Evolutionary conservation across 768 basidiomycete species (phyloP), one percentile per base, ranked within the genome.

Genomic region (Lactarius pseudohatsudake): DNA sequence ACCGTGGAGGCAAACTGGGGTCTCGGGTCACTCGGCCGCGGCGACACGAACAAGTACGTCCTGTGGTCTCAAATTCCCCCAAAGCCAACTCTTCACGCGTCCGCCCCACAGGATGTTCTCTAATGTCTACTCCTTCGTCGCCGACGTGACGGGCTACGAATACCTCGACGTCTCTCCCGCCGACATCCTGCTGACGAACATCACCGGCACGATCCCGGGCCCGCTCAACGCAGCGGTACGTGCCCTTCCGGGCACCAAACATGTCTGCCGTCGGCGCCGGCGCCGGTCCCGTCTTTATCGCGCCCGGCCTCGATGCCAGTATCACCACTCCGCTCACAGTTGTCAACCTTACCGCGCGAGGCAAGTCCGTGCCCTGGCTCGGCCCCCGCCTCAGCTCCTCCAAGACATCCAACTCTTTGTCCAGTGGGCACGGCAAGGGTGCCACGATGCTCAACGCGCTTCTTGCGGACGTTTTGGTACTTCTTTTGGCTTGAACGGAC

Each of bases 1-100:
- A 85, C 86, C 22, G 79, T 86, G 36, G 73, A 87, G 75, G 79
- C 80, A 40, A 89, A 88, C 76, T 88, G 87, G 87, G 75, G 76
- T 7, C 82, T 89, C 38, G 81, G 81, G 53, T 84, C 83, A 10
- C 83, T 88, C 28, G 87, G 87, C 22, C 81, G 86, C 47, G 77
- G 78, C 41, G 85, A 87, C 70, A 82, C 81, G 55, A 85, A 86
- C 75, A 76, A 78, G 77, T 81, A 70, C 9, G 61, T 72, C 64
- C 36, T 56, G 57, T 5, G 13, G 11, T 15, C 13, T 15, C 20
- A 7, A 7, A 10, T 54, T 13, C 11, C 28, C 16, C 20, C 47
- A n/a, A 47, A 47, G n/a, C 10, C 13, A 47, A 22, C n/a, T 8
- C n/a, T n/a, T 47, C n/a, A 10, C 11, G 18, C 20, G 18, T 6